Percentiles rank a stretch among this genome's conserved stretches.
These are phyloP conservation scores for Teratosphaeria nubilosa DNA, from an alignment of 2,329 filamentous ascomycete species.

Conservation along the genomic window DNA sequence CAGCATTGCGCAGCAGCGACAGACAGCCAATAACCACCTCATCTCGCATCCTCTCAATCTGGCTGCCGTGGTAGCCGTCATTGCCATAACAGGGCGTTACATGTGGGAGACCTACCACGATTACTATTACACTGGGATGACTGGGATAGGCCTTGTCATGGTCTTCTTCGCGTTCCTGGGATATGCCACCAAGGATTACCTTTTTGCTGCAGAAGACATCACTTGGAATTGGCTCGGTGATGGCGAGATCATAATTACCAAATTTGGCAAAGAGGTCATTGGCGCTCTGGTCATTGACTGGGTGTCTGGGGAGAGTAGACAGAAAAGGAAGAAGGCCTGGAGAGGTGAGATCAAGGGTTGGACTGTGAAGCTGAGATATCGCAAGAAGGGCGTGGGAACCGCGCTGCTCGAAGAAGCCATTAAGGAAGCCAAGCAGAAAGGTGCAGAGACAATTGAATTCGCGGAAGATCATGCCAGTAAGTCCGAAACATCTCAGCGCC, in stretches of 20 bases:
- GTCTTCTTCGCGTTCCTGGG: conserved; percentile 52
- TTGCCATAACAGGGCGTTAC: conserved; percentile 31
- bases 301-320: conserved; percentile 36
- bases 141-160: conserved; percentile 53
- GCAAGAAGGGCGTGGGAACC: conserved; percentile 60
- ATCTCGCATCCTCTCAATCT: conserved; percentile 50
- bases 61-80: conserved; percentile 26
- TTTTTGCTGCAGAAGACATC: conserved; percentile 51
- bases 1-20: conserved; percentile 72
- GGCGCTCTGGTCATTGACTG: conserved; percentile 61
- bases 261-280: conserved; percentile 58
- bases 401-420: conserved; percentile 67
- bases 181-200: conserved; percentile 51
- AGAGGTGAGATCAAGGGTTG: conserved; percentile 68
- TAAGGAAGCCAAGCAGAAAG: conserved; percentile 54
- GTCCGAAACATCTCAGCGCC: conserved; percentile 15
- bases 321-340: conserved; percentile 45
- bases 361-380: conserved; percentile 53
- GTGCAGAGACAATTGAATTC: conserved; percentile 63
- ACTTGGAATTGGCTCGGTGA: conserved; percentile 53
- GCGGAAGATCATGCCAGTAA: conserved; percentile 68
- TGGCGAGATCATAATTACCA: conserved; percentile 47
- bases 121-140: conserved; percentile 45
- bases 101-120: conserved; percentile 37
- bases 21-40: conserved; percentile 53